Conservation (phyloP, 495 filamentous ascomycete species). For the Penicillium nucicola region DNA sequence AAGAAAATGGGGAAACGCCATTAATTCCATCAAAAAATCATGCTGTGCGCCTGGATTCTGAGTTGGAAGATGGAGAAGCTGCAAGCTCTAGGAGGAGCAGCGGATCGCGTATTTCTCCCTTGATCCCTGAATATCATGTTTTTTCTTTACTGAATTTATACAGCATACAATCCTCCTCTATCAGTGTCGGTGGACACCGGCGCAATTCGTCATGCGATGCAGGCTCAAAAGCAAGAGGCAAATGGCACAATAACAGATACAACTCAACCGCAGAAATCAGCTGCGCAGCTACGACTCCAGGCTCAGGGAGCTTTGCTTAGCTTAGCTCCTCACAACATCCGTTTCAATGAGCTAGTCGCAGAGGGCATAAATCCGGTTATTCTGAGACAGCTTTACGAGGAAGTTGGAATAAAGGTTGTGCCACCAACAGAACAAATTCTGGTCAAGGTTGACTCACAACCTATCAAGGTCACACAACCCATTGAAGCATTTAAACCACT, state of each 20-base stretch:
- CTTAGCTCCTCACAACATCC: constrained; percentile 61
- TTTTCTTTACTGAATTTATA: constrained; percentile 14
- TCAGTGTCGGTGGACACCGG: constrained; percentile 23
- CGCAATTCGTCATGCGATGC: constrained; percentile 12
- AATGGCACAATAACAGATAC: background rate
- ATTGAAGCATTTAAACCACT: background rate
- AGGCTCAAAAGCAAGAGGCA: constrained; percentile 10
- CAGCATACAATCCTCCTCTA: constrained; percentile 44
- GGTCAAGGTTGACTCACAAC: no score
- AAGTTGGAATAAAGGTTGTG: constrained; percentile 53
- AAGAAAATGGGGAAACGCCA: constrained; percentile 55
- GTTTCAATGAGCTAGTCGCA: constrained; percentile 63
- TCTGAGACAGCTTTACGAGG: constrained; percentile 61
- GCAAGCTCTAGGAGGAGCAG: constrained; percentile 29
- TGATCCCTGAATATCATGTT: background rate
- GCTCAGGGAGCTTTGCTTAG: constrained; percentile 67
- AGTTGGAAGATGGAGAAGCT: constrained; percentile 30
- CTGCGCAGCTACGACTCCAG: constrained; percentile 56
- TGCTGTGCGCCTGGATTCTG: constrained; percentile 4
- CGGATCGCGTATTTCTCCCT: constrained; percentile 34
- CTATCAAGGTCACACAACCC: no score
- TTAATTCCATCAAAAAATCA: constrained; percentile 4
- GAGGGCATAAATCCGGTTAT: constrained; percentile 66
- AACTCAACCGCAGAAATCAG: constrained; percentile 14
- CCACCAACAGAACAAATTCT: constrained; percentile 3